A percentile compares a stretch with the other conserved stretches of the same genome.
Conservation (phyloP, 2,329 filamentous ascomycete species). For the Aspergillus sp. region DNA sequence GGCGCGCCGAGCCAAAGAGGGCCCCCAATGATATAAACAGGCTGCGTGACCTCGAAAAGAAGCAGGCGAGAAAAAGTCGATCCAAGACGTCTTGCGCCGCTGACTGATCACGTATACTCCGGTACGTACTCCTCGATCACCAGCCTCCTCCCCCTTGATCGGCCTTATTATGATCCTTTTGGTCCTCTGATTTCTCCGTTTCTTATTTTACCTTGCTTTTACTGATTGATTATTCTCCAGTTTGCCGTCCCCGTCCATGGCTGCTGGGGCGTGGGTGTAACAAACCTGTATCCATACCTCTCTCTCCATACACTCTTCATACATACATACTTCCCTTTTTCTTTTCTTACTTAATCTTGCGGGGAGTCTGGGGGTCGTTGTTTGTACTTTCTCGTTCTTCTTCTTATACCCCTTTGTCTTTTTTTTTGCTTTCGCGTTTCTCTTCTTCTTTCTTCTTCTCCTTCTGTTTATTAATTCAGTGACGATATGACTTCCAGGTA, state of each 20-base stretch:
- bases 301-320: constrained; percentile 1
- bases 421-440: constrained; percentile 5
- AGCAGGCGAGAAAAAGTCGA: no score
- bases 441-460: constrained; percentile 5
- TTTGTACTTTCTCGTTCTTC: not conserved
- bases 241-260: constrained; percentile 1
- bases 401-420: constrained; percentile 1
- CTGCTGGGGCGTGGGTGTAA: constrained; percentile 19
- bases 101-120: no score
- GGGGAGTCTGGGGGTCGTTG: not conserved
- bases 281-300: constrained; percentile 8
- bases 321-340: constrained; percentile 4
- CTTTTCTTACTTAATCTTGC: constrained; percentile 1
- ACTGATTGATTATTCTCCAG: not conserved
- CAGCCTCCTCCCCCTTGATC: no score
- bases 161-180: constrained; percentile 12
- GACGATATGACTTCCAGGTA: constrained; percentile 39
- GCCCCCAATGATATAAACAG: constrained; percentile 45
- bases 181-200: constrained; percentile 8
- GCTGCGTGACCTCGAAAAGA: constrained; percentile 39
- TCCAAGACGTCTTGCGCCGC: no score
- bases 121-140: no score
- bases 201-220: constrained; percentile 10
- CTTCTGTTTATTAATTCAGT: constrained; percentile 3
- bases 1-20: constrained; percentile 30